Base-by-base conservation (phyloP, 2,329 filamentous ascomycete species). In the Fragosphaeria purpurea region DNA sequence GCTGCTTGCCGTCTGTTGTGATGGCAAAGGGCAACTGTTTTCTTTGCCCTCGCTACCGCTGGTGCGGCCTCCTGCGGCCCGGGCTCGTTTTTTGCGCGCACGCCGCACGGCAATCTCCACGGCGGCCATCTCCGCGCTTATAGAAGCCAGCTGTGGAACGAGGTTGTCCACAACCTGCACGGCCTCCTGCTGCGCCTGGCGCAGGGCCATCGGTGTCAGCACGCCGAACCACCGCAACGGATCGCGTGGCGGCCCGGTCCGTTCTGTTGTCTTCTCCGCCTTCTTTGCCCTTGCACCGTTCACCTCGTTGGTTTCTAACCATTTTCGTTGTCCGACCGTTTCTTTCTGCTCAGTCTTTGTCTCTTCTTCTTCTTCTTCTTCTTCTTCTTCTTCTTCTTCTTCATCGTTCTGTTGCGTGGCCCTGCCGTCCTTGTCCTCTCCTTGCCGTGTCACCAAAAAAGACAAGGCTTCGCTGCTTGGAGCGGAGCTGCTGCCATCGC, bases 91-190 rank as follows among this genome's bases (percentile, higher is more conserved):
- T 67, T 82, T 81, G 51, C 73, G 68, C 38, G 75, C 76, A 51
- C 83, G 70, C 39, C 83, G 73, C 49, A 91, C 80, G 57, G 85
- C 77, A 47, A 83, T 79, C 67, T 89, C 85, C 5, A 86, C 62
- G n/a, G 67, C 66, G 11, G 72, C 70, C 76, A 91, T 80, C 59
- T 80, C 74, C 33, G 71, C 71, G 38, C 73, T 70, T n/a, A 86
- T 64, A 1, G 73, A 74, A 6, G 73, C 73, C 7, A 88, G 67
- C 40, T 66, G 66, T 1, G 80, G 75, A 2, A 89, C 64, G 4
- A 83, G 63, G 0, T 72, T 65, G 50, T 81, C 75, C 4, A 88
- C 71, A 0, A 73, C 73, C 39, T 69, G 60, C 31, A 78, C 60
- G 47, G 85, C 81, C 12, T 76, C 70, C 0, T 60, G 58, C 63